A percentile compares a stretch with the other conserved stretches of the same genome.
Conservation (phyloP, 2,329 filamentous ascomycete genomes). For the Aureobasidium sp. region DNA sequence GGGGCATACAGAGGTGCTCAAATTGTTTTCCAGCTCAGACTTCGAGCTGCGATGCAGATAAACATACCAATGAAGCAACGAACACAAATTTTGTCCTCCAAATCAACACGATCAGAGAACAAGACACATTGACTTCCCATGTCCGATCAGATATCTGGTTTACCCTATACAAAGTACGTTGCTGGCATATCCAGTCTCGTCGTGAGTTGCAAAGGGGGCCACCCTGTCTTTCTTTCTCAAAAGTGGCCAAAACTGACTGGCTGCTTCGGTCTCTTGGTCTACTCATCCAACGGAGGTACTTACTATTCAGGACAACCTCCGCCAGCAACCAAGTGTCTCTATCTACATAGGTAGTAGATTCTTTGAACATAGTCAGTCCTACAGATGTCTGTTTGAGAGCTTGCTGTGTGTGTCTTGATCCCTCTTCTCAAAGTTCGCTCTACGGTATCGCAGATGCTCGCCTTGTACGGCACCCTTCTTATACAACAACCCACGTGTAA, state of each 20-base stretch:
- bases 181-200: neutral
- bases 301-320: neutral
- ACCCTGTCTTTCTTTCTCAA: neutral
- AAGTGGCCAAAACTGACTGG: neutral
- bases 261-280: neutral
- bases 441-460: neutral
- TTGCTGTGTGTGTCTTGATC: neutral
- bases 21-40: too few relatives aligned
- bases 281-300: neutral
- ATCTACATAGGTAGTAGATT: neutral
- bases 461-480: neutral
- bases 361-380: neutral
- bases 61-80: too few relatives aligned
- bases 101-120: too few relatives aligned
- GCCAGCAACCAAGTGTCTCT: neutral
- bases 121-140: too few relatives aligned
- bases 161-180: too few relatives aligned
- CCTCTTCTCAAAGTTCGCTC: neutral
- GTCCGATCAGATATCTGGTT: too few relatives aligned
- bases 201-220: neutral
- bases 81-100: too few relatives aligned
- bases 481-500: neutral
- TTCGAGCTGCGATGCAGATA: too few relatives aligned
- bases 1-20: too few relatives aligned
- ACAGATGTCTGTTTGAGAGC: neutral